These are phyloP conservation scores for Mycena metata DNA, from an alignment of 768 basidiomycete genomes.

Conservation along the genomic window DNA sequence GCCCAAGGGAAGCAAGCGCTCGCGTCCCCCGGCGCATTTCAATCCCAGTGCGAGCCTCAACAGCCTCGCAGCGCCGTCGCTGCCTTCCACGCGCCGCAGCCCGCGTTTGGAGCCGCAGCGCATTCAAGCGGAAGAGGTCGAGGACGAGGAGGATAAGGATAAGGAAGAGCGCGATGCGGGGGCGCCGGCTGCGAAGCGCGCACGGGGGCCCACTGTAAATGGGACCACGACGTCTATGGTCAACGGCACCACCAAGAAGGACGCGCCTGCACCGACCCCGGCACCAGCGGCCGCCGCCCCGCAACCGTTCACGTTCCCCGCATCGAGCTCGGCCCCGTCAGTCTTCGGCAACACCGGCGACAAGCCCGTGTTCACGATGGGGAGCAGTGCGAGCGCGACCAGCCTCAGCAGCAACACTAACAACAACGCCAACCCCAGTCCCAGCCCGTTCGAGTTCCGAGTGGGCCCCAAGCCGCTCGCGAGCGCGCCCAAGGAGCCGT, in stretches of 20 bases:
- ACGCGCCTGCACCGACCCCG: neutral
- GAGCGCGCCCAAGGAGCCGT: slow-evolving; percentile 79
- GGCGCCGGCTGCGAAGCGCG: slow-evolving; percentile 40
- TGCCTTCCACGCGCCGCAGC: slow-evolving; percentile 30
- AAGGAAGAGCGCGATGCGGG: slow-evolving; percentile 53
- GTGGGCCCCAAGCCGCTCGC: slow-evolving; percentile 43
- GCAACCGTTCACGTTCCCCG: slow-evolving; percentile 1
- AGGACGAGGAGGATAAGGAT: slow-evolving; percentile 46
- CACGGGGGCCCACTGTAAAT: slow-evolving; percentile 17
- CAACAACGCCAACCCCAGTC: slow-evolving; percentile 3
- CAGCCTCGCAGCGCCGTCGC: slow-evolving; percentile 27
- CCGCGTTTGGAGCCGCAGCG: slow-evolving; percentile 32
- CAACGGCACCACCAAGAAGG: slow-evolving; percentile 4
- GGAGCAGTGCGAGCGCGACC: slow-evolving; percentile 29
- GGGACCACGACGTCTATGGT: neutral
- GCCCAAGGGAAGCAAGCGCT: slow-evolving; percentile 85
- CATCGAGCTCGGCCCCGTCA: slow-evolving; percentile 20
- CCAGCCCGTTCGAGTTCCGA: slow-evolving; percentile 33
- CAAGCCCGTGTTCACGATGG: slow-evolving; percentile 3
- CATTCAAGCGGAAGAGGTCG: slow-evolving; percentile 48
- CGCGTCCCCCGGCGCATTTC: slow-evolving; percentile 75
- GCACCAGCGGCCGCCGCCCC: neutral
- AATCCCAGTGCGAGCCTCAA: slow-evolving; percentile 42
- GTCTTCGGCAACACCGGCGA: neutral
- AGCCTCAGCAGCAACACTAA: neutral